Evolutionary conservation across 805 yeast genomes (phyloP), one percentile per base, ranked within the genome.

Genomic region (Ogataea corticis): DNA sequence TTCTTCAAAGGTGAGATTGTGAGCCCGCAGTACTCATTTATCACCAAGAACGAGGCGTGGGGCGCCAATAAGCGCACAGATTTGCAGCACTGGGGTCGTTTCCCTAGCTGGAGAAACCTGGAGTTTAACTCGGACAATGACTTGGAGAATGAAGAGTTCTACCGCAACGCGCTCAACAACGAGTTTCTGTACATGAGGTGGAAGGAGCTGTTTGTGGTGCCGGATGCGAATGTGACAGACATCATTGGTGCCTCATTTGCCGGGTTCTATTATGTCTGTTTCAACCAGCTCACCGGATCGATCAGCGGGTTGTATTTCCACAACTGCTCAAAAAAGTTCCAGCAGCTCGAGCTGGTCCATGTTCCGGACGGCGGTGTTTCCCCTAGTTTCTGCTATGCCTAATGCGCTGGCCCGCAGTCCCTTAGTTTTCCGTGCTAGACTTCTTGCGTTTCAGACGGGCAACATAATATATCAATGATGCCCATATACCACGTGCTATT

Each of bases 171-270:
- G 19, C 39, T 64, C 3, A 52, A 69, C 38, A 67, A 73, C 50
- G 75, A 81, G 46, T 76, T 69, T 56, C 66, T 91, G 5, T 91
- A 82, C 62, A 91, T 91, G 97, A 75, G 97, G 54, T 91, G 98
- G 98, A 91, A 91, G 67, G 98, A 91, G 65, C 79, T 82, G 57
- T 89, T 89, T 59, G 67, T 91, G 49, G 82, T 87, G 7, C 96
- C 96, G 0, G 96, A 89, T 66, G 82, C 89, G 25, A 66, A 69
- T 45, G 68, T 83, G n/a, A 77, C 72, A 48, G 79, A 75, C 53
- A 77, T 77, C 46, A 71, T 69, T 52, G 92, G 78, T 13, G 97
- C 96, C 0, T 85, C 96, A 2, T 91, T 84, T 64, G 96, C 90
- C 34, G 98, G 98, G 0, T 90, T 90, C 62, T 91, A 91, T 65